Conservation (phyloP, 768 basidiomycete species). For the Mycena leptocephala region DNA sequence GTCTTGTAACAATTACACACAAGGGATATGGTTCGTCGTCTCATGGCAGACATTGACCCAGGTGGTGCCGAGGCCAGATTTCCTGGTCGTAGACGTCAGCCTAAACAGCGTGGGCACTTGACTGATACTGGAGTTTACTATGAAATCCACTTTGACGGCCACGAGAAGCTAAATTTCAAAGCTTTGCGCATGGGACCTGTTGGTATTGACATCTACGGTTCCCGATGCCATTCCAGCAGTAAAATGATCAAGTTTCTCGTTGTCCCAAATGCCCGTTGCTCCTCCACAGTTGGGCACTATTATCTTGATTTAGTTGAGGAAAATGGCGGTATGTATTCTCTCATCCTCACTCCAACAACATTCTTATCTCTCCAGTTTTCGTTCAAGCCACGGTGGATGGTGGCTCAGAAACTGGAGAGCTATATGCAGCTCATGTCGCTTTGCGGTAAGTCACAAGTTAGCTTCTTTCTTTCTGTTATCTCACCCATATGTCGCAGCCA, state of each 20-base stretch:
- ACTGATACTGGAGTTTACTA: conserved; percentile 19
- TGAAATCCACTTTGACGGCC: conserved; percentile 42
- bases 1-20: neutral
- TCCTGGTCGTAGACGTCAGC: neutral
- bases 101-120: neutral
- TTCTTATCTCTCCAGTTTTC: neutral
- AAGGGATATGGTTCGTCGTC: neutral
- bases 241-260: conserved; percentile 18
- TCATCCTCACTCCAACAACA: neutral
- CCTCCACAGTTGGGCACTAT: neutral
- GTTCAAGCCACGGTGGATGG: neutral
- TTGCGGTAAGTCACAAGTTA: neutral
- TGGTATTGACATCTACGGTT: conserved; percentile 41
- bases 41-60: neutral
- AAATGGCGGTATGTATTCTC: neutral
- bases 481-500: neutral
- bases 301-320: neutral
- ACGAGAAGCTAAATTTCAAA: conserved; percentile 35
- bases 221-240: conserved; percentile 36
- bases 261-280: conserved; percentile 31
- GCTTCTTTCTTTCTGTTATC: neutral
- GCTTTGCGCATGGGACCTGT: conserved; percentile 42
- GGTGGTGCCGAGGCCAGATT: neutral
- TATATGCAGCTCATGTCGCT: conserved; percentile 17
- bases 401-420: conserved; percentile 17